Percentiles rank a stretch among this genome's conserved stretches.
phyloP scores from a whole-genome alignment of 2,329 filamentous ascomycete species.

The Colletotrichum liriopes region DNA sequence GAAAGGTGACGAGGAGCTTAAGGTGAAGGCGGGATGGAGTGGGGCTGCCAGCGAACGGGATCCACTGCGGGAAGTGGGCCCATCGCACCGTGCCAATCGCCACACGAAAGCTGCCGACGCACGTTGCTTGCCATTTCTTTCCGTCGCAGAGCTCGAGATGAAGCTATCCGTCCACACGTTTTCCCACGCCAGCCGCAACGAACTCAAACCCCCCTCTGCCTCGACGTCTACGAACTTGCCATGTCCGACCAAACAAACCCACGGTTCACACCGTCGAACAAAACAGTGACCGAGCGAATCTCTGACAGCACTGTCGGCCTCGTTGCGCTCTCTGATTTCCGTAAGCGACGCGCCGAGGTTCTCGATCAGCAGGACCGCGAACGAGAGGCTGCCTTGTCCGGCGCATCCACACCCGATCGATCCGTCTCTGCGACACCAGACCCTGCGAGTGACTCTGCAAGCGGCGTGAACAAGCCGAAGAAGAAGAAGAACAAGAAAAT shows the following conservation, averaged over 20 bases:
- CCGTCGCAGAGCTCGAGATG: background rate
- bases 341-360: slow-evolving; percentile 95
- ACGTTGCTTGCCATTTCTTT: slow-evolving; percentile 15
- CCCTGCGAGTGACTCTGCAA: slow-evolving; percentile 52
- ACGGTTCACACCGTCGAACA: slow-evolving; percentile 82
- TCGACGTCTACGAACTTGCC: slow-evolving; percentile 34
- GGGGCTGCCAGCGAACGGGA: slow-evolving; percentile 34
- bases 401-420: slow-evolving; percentile 64
- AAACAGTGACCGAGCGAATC: slow-evolving; percentile 84
- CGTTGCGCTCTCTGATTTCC: slow-evolving; percentile 92
- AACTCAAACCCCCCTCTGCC: background rate
- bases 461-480: slow-evolving; percentile 53
- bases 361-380: slow-evolving; percentile 91
- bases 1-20: slow-evolving; percentile 5
- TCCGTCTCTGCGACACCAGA: slow-evolving; percentile 66
- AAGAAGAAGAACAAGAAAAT: slow-evolving; percentile 62
- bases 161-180: background rate
- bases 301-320: slow-evolving; percentile 92
- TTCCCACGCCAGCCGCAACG: background rate
- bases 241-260: slow-evolving; percentile 63
- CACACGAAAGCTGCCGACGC: background rate
- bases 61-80: slow-evolving; percentile 36
- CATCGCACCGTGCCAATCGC: background rate
- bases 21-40: slow-evolving; percentile 30
- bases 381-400: slow-evolving; percentile 71